phyloP scores from a whole-genome alignment of 78 protist genomes.

The Protostelium mycophagum region DNA sequence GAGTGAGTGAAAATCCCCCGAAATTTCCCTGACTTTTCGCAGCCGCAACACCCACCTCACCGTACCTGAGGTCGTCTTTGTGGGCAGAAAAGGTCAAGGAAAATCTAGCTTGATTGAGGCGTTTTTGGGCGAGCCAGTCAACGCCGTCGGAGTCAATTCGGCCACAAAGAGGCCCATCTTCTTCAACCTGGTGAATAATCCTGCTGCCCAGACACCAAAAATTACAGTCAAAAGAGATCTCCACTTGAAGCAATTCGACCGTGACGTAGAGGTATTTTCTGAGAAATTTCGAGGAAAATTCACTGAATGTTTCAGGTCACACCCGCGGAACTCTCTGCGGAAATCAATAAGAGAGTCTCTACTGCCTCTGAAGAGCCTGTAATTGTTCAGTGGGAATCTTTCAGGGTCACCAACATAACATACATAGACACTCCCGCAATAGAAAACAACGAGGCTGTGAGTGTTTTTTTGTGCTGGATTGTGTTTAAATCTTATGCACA shows the following conservation, averaged over 20 bases:
- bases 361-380: constrained; percentile 46
- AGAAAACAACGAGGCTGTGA: neutral
- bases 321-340: constrained; percentile 41
- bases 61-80: constrained; percentile 66
- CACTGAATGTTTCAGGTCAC: constrained; percentile 14
- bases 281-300: constrained; percentile 37
- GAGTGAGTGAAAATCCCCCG: constrained; percentile 29
- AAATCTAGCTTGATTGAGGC: constrained; percentile 64
- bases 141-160: constrained; percentile 13
- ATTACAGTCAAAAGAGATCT: constrained; percentile 43
- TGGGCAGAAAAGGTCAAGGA: constrained; percentile 59
- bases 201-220: constrained; percentile 22
- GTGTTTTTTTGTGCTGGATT: too few species aligned
- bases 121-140: constrained; percentile 57
- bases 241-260: constrained; percentile 49
- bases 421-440: constrained; percentile 67
- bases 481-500: too few species aligned
- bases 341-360: constrained; percentile 14
- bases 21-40: neutral
- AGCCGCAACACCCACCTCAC: constrained; percentile 49
- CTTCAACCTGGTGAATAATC: constrained; percentile 47
- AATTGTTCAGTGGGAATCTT: constrained; percentile 36
- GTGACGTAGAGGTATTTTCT: constrained; percentile 36
- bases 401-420: constrained; percentile 18
- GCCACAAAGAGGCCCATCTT: constrained; percentile 33